Base-by-base conservation (phyloP, 108 stramenopile genomes). In the Skeletonema costatum region DNA sequence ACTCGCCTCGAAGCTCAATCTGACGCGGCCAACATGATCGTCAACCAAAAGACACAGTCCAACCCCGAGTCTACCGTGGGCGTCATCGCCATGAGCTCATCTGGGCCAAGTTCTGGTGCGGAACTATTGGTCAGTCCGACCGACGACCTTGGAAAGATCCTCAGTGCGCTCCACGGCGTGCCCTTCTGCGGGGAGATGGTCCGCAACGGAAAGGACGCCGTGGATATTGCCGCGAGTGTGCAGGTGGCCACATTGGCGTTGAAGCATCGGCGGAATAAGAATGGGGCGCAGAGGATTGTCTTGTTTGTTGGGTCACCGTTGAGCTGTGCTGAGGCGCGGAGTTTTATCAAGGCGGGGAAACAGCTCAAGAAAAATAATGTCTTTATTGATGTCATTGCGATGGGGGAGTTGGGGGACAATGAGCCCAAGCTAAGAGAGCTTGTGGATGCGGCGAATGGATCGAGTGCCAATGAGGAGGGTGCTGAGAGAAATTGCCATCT, bases 31-130 rank as follows among this genome's bases (percentile, higher is more conserved):
- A 98, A 98, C 81, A 78, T 98, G 51, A 75, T 99, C 71, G 95
- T 94, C 68, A 92, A 91, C 21, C 84, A 88, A 78, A 98, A 97
- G 75, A 97, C 95, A 11, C 88, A 95, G 58, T 83, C 86, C 38
- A 98, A 99, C 82, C 98, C 99, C 35, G 98, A 99, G 86, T 94
- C 87, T 64, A 98, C 98, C 60, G 98, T 98, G n/a, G 99, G 99
- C 33, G 88, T 99, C 25, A 86, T 94, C 35, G 82, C 89, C 71
- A 92, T 89, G 88, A 60, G 60, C 32, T 68, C 74, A 6, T 4
- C 51, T 25, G 70, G 79, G 30, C 90, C 87, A 25, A 62, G 77
- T n/a, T 86, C 90, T 35, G 96, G 97, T 3, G 96, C 97, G 12
- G 90, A 98, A 66, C 83, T 99, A 11, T 85, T 98, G 25, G 92